phyloP scores from a whole-genome alignment of 176 grass and related monocot genomes.

The Cenchrus americanus region DNA sequence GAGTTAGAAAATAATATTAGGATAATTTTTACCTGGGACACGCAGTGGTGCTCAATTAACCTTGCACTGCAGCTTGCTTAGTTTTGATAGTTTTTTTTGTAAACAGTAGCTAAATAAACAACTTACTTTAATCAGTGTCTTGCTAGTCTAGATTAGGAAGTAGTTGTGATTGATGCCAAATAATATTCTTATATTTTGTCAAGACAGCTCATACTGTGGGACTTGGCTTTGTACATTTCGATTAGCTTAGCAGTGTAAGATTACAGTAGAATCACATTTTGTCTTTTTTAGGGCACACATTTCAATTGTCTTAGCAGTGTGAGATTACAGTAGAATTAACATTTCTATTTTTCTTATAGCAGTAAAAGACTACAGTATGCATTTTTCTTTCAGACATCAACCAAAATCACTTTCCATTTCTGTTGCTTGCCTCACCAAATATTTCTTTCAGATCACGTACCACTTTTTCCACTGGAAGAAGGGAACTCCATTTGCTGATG shows the following conservation, averaged over 20 bases:
- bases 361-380: not conserved
- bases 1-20: not conserved
- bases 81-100: not conserved
- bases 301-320: not conserved
- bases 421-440: constrained; percentile 7
- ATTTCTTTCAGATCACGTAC: constrained; percentile 79
- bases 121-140: not conserved
- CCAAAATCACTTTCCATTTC: constrained; percentile 1
- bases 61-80: constrained; percentile 2
- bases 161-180: not conserved
- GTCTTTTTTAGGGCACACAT: too few relatives aligned
- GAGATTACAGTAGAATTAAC: not conserved
- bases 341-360: not conserved
- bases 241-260: not conserved
- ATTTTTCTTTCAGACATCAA: not conserved
- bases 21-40: not conserved
- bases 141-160: not conserved
- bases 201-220: not conserved
- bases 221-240: not conserved
- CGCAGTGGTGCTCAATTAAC: not conserved
- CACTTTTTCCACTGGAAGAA: constrained; percentile 99
- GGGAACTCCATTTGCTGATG: constrained; percentile 87
- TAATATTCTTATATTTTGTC: not conserved
- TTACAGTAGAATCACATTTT: too few relatives aligned
- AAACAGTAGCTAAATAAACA: not conserved